Evolutionary conservation across 139 green algal genomes (phyloP).

Genomic region (Parachlorella kessleri): DNA sequence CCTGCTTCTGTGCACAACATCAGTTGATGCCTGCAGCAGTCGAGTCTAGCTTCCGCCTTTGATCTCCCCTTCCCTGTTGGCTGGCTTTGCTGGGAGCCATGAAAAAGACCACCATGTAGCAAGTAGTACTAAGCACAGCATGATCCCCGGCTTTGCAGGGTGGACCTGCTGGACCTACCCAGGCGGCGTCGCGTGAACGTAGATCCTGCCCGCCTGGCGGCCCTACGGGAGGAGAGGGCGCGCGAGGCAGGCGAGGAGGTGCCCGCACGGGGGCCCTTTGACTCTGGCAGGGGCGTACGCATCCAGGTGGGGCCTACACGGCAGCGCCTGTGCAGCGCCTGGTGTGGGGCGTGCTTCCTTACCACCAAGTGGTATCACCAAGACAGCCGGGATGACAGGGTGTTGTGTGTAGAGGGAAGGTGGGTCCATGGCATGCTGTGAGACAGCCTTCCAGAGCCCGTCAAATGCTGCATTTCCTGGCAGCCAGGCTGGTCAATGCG

Average conservation of each 20-base stretch:
- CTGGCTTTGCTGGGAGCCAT: background rate
- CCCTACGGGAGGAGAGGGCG: constrained; percentile 14
- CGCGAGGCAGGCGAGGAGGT: constrained; percentile 26
- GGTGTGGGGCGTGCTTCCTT: background rate
- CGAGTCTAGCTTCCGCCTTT: background rate
- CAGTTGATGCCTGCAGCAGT: background rate
- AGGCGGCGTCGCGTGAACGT: constrained; percentile 22
- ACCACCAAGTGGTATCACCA: background rate
- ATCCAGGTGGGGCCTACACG: constrained; percentile 55
- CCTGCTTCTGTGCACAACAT: background rate
- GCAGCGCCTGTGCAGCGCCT: too few relatives aligned
- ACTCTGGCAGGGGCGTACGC: constrained; percentile 70
- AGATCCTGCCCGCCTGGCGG: constrained; percentile 6
- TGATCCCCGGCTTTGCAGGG: too few relatives aligned
- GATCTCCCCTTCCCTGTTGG: background rate
- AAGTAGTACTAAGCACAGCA: too few relatives aligned
- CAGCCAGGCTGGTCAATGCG: too few relatives aligned
- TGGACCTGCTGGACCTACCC: constrained; percentile 20
- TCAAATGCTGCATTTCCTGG: too few relatives aligned
- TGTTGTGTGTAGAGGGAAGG: background rate
- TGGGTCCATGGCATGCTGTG: too few relatives aligned
- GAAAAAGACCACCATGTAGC: background rate
- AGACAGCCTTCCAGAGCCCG: too few relatives aligned
- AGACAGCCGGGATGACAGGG: background rate
- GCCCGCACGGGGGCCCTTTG: constrained; percentile 43